A percentile compares a stretch with the other conserved stretches of the same genome.
phyloP scores from a whole-genome alignment of 192 early-diverging fungal species.

The Polychytrium aggregatum region DNA sequence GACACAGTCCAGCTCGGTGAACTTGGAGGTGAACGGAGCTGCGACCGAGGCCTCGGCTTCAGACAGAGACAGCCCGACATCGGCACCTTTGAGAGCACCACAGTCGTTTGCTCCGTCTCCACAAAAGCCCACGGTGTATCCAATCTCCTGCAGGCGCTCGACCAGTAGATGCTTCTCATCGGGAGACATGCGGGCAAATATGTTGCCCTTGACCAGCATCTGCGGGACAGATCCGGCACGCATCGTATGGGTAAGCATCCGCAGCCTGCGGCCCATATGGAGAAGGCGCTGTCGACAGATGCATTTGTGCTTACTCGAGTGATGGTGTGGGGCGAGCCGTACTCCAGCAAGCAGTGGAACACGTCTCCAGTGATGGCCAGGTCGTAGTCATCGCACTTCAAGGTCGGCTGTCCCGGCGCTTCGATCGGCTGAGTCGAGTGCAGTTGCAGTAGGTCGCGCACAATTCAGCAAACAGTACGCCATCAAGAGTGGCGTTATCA shows the following conservation, averaged over 20 bases:
- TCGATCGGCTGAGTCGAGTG: not conserved
- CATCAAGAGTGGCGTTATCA: no score
- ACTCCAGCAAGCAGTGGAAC: slow-evolving; percentile 89
- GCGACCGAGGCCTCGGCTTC: slow-evolving; percentile 98
- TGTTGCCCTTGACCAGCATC: slow-evolving; percentile 81
- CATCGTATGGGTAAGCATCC: no score
- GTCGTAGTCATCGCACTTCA: slow-evolving; percentile 46
- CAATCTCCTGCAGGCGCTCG: slow-evolving; percentile 74
- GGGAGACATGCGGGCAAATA: slow-evolving; percentile 97
- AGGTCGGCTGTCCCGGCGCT: no score
- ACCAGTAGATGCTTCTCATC: slow-evolving; percentile 96
- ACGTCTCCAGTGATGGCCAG: slow-evolving; percentile 94
- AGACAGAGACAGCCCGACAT: slow-evolving; percentile 90
- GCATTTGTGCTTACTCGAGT: slow-evolving; percentile 20
- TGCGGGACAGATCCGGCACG: no score
- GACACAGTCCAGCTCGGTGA: slow-evolving; percentile 85
- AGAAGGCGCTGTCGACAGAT: no score
- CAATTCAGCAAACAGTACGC: not conserved
- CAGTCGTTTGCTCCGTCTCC: slow-evolving; percentile 99
- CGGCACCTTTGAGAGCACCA: slow-evolving; percentile 90
- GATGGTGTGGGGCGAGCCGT: slow-evolving; percentile 46
- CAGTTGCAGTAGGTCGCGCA: not conserved
- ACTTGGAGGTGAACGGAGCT: slow-evolving; percentile 89
- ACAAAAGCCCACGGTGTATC: slow-evolving; percentile 92
- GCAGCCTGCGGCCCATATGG: no score